phyloP scores from a whole-genome alignment of 2,329 filamentous ascomycete genomes.

The Aureobasidium namibiae region DNA sequence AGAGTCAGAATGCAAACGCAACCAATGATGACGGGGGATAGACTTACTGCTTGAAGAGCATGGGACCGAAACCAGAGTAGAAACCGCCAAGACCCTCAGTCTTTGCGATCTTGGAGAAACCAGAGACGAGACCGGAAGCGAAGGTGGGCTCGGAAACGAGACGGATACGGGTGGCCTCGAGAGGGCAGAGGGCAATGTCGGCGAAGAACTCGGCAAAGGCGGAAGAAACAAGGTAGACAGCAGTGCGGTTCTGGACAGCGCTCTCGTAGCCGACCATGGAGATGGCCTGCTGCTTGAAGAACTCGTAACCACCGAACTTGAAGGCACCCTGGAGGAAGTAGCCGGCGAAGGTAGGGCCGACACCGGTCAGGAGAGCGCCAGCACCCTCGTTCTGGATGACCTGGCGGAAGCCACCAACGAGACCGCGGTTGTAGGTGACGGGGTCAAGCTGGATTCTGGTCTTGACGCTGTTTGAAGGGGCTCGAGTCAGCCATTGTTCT shows the following conservation, averaged over 20 bases:
- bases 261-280: constrained; percentile 69
- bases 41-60: constrained; percentile 67
- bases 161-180: constrained; percentile 89
- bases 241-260: constrained; percentile 68
- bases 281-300: constrained; percentile 91
- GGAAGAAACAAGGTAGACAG: constrained; percentile 65
- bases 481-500: constrained; percentile 10
- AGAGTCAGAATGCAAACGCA: not conserved
- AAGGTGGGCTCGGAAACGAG: constrained; percentile 83
- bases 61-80: constrained; percentile 86
- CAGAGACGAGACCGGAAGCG: constrained; percentile 68
- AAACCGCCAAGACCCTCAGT: constrained; percentile 77
- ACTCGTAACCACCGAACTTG: constrained; percentile 92
- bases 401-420: constrained; percentile 80
- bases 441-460: constrained; percentile 92
- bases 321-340: constrained; percentile 92
- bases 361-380: constrained; percentile 76
- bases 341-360: constrained; percentile 76
- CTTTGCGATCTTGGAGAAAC: constrained; percentile 75
- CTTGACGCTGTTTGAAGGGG: constrained; percentile 65
- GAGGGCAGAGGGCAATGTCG: constrained; percentile 79
- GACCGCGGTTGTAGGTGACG: constrained; percentile 76
- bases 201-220: constrained; percentile 57
- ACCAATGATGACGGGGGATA: not conserved
- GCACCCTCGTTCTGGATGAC: constrained; percentile 78